These are phyloP conservation scores for Ophiocordyceps camponoti-leonardi DNA, from an alignment of 2,329 filamentous ascomycete genomes.

Conservation along the genomic window DNA sequence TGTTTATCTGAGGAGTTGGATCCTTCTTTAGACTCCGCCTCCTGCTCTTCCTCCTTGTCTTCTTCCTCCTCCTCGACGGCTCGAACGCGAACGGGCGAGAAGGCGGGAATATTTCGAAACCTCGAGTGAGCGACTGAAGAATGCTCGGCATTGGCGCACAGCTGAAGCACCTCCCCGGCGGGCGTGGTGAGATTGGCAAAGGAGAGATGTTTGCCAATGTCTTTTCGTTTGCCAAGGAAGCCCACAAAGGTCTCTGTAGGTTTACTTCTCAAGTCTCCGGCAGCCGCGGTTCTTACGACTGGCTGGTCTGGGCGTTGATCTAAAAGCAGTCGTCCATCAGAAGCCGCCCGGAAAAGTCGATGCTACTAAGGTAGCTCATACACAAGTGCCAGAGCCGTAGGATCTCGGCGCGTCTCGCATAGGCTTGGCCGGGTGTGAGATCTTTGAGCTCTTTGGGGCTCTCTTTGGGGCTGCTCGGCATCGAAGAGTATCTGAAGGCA, in stretches of 20 bases:
- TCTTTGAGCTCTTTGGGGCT: neutral
- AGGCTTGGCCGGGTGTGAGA: neutral
- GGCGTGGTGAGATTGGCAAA: conserved; percentile 43
- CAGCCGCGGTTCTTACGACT: neutral
- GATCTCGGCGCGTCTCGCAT: neutral
- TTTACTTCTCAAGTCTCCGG: neutral
- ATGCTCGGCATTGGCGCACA: conserved; percentile 22
- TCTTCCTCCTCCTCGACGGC: neutral
- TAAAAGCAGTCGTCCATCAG: conserved; percentile 2
- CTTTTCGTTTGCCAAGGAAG: conserved; percentile 51
- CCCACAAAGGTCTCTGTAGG: conserved; percentile 23
- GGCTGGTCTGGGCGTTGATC: neutral
- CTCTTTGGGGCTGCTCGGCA: neutral
- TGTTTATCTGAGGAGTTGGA: conserved; percentile 1
- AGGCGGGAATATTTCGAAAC: conserved; percentile 27
- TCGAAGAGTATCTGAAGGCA: neutral
- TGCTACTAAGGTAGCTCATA: neutral
- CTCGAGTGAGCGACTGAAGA: conserved; percentile 18
- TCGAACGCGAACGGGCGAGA: conserved; percentile 33
- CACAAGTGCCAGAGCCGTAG: neutral
- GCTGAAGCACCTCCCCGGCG: conserved; percentile 23
- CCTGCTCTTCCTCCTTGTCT: no score
- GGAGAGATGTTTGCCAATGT: conserved; percentile 49
- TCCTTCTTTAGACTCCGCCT: neutral
- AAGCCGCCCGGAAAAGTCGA: neutral